phyloP scores from a whole-genome alignment of 2,329 filamentous ascomycete species.

The Colletotrichum karsti region DNA sequence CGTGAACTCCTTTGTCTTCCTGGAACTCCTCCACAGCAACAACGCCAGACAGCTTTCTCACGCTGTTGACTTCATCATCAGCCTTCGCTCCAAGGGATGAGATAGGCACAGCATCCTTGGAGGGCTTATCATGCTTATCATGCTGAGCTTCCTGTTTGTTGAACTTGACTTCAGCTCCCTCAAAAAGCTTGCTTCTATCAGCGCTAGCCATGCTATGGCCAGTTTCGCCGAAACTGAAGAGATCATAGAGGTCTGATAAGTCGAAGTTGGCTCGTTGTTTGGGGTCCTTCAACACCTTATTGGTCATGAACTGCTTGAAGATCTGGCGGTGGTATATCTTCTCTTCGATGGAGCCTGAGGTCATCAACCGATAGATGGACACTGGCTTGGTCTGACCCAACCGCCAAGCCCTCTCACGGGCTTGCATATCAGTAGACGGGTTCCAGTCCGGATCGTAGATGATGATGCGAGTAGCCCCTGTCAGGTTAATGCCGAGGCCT shows the following conservation, averaged over 20 bases:
- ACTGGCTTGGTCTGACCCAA: conserved; percentile 95
- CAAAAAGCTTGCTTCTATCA: conserved; percentile 87
- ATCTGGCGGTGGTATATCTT: conserved; percentile 99
- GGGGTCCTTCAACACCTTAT: conserved; percentile 94
- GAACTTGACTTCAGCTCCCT: conserved; percentile 77
- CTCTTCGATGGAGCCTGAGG: conserved; percentile 96
- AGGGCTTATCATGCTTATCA: conserved; percentile 34
- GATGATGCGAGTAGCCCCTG: conserved; percentile 93
- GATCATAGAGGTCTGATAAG: conserved; percentile 87
- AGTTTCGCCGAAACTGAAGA: conserved; percentile 81
- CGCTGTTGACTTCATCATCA: conserved; percentile 40
- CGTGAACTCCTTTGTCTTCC: conserved; percentile 58
- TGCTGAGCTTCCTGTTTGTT: conserved; percentile 34
- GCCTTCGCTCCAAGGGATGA: not conserved
- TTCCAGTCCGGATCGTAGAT: conserved; percentile 99
- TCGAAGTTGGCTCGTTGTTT: conserved; percentile 94
- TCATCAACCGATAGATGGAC: conserved; percentile 97
- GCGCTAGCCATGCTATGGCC: conserved; percentile 70
- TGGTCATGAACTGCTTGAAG: conserved; percentile 97
- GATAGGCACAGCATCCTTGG: conserved; percentile 19
- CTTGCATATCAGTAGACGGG: conserved; percentile 94
- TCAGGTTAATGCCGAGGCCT: conserved; percentile 92
- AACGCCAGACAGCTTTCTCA: conserved; percentile 66
- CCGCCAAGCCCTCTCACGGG: conserved; percentile 93
- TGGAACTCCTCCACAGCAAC: conserved; percentile 72